phyloP scores from a whole-genome alignment of 495 filamentous ascomycete species.

The Penicillium pancosmium region DNA sequence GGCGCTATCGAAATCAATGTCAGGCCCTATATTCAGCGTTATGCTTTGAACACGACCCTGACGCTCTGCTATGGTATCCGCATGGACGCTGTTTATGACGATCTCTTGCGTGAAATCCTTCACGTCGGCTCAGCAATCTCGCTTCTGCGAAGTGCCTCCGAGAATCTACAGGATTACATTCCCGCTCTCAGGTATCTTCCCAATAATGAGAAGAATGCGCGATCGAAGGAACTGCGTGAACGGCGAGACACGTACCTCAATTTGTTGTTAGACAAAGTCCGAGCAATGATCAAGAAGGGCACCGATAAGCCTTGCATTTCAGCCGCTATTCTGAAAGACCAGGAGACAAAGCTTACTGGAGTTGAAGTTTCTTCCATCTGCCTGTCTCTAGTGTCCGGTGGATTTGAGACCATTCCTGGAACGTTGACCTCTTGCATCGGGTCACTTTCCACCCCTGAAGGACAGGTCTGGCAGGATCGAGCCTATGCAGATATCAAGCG shows the following conservation, averaged over 20 bases:
- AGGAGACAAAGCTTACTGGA: conserved; percentile 50
- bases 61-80: conserved; percentile 58
- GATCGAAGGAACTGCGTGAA: conserved; percentile 46
- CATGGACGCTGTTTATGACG: conserved; percentile 55
- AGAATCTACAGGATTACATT: conserved; percentile 57
- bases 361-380: conserved; percentile 55
- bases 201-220: conserved; percentile 50
- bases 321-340: conserved; percentile 51
- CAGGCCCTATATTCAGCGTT: conserved; percentile 50
- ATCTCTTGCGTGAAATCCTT: conserved; percentile 52
- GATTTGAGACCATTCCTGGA: conserved; percentile 55
- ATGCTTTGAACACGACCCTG: conserved; percentile 53
- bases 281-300: conserved; percentile 50
- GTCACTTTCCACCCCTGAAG: conserved; percentile 48
- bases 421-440: conserved; percentile 52
- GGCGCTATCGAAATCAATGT: conserved; percentile 43
- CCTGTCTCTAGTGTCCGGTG: conserved; percentile 53
- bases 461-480: conserved; percentile 52
- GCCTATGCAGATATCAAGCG: conserved; percentile 58
- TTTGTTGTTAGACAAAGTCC: conserved; percentile 49
- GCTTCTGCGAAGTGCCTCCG: conserved; percentile 49
- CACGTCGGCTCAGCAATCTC: conserved; percentile 53
- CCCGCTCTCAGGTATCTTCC: conserved; percentile 49
- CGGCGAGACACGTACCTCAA: conserved; percentile 52
- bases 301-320: conserved; percentile 57